Percentiles rank a stretch among this genome's conserved stretches.
phyloP scores from a whole-genome alignment of 2,329 filamentous ascomycete genomes.

The Alternaria burnsii region DNA sequence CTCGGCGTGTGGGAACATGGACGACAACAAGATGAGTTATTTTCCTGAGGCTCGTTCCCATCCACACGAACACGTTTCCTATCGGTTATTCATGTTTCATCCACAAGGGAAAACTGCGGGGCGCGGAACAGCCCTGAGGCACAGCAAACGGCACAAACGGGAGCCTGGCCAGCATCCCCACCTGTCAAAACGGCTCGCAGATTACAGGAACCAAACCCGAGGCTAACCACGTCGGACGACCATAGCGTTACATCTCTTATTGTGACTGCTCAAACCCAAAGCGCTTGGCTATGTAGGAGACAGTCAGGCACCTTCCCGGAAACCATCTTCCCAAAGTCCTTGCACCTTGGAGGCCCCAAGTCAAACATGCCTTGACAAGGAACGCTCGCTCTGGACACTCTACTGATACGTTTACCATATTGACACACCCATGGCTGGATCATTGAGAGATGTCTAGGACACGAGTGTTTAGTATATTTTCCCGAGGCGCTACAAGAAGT shows the following conservation, averaged over 20 bases:
- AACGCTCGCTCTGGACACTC: background rate
- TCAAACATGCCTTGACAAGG: background rate
- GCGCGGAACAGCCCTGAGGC: slow-evolving; percentile 8
- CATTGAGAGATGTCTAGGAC: background rate
- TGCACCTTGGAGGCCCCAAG: background rate
- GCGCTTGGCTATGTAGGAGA: slow-evolving; percentile 1
- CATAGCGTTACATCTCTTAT: slow-evolving; percentile 1
- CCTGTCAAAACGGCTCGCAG: slow-evolving; percentile 15
- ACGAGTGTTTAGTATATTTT: background rate
- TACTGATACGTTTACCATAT: background rate
- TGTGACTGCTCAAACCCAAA: slow-evolving; percentile 13
- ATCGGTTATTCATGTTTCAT: slow-evolving; percentile 17
- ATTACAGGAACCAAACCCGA: slow-evolving; percentile 23
- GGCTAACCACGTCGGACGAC: slow-evolving; percentile 16
- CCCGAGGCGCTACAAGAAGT: background rate
- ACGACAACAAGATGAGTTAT: slow-evolving; percentile 8
- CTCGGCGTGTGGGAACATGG: slow-evolving; percentile 1
- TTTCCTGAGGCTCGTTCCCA: background rate
- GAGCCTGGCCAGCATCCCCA: slow-evolving; percentile 6
- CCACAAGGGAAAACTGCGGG: slow-evolving; percentile 10
- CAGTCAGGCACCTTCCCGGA: background rate
- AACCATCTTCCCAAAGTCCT: background rate
- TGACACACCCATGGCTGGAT: background rate
- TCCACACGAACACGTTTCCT: background rate
- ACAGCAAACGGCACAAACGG: slow-evolving; percentile 7